phyloP scores from a whole-genome alignment of 495 filamentous ascomycete genomes.

The Penicillium roqueforti region DNA sequence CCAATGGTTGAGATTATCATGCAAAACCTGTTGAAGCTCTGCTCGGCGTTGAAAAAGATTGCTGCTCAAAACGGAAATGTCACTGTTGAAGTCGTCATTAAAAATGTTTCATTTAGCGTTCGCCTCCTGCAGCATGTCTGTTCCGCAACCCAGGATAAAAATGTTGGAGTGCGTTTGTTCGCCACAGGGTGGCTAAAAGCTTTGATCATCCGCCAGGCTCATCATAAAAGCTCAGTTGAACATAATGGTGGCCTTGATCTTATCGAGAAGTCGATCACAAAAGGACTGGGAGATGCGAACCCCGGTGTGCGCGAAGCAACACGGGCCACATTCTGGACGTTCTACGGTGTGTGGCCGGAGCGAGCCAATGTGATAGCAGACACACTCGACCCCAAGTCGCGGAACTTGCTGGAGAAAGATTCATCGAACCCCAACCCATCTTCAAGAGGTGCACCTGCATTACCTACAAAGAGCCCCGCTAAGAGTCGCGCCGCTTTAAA shows the following conservation, averaged over 20 bases:
- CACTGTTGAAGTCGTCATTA: constrained; percentile 71
- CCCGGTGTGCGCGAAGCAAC: constrained; percentile 80
- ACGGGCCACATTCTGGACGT: constrained; percentile 81
- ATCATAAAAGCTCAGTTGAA: constrained; percentile 77
- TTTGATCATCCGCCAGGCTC: constrained; percentile 68
- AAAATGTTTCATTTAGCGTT: constrained; percentile 68
- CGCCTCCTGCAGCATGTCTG: constrained; percentile 81
- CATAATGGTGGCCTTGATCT: constrained; percentile 75
- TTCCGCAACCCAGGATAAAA: constrained; percentile 82
- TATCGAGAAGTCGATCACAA: constrained; percentile 83
- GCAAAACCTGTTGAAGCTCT: constrained; percentile 85
- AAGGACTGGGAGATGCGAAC: constrained; percentile 80
- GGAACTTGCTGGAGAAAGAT: constrained; percentile 71
- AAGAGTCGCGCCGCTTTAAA: constrained; percentile 53
- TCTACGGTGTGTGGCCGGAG: constrained; percentile 69
- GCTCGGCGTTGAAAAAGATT: constrained; percentile 85
- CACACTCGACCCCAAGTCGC: constrained; percentile 67
- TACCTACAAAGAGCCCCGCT: constrained; percentile 31
- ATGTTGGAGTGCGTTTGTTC: constrained; percentile 74
- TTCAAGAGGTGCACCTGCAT: constrained; percentile 37
- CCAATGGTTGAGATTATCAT: constrained; percentile 86
- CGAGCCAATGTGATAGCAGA: constrained; percentile 72
- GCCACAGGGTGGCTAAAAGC: constrained; percentile 80
- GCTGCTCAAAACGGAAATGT: constrained; percentile 71
- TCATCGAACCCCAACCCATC: constrained; percentile 70